Evolutionary conservation across 2,329 filamentous ascomycete species (phyloP), one percentile per base, ranked within the genome.

Genomic region (Geoglossum cookeanum): DNA sequence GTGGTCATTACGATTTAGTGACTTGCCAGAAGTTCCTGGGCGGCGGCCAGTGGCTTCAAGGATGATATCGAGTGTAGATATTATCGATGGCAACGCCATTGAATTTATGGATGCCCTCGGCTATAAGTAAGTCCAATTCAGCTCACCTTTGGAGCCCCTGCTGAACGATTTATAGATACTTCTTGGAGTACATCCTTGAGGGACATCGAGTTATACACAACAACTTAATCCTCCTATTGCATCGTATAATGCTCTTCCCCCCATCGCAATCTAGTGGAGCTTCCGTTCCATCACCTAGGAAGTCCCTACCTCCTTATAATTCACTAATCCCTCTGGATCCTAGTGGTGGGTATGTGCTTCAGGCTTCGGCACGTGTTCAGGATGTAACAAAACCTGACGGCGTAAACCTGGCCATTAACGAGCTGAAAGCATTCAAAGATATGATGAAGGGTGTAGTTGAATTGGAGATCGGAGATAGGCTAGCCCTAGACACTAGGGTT

Each of bases 401-500:
- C 17, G 71, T 79, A 62, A 76, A 76, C 55, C 68, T 68, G 32
- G 80, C 75, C 0, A 75, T 75, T 30, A 70, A 74, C 59, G 78
- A 82, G 64, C 64, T 84, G 47, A 69, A 77, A 61, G 69, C 66
- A 1, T 72, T 83, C 61, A 77, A 76, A 62, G 73, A 76, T 57
- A 70, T 72, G 58, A 70, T 83, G 67, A 78, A 75, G 62, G 75
- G 75, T 3, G 76, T 75, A 15, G 74, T 83, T 27, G 75, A 78
- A 55, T 64, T 84, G 62, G 71, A 74, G 52, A 72, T 76, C 51
- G 78, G 76, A 0, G 78, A 83, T 66, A 71, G 80, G 55, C 66
- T 83, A 55, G 70, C 75, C 30, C 67, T 83, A 60, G 79, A 83
- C 64, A 79, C 79, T 2, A 72, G 79, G 58, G 76, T 80, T 44